Conservation (phyloP, 148 eudicot species). For the Diospyros kaki region DNA sequence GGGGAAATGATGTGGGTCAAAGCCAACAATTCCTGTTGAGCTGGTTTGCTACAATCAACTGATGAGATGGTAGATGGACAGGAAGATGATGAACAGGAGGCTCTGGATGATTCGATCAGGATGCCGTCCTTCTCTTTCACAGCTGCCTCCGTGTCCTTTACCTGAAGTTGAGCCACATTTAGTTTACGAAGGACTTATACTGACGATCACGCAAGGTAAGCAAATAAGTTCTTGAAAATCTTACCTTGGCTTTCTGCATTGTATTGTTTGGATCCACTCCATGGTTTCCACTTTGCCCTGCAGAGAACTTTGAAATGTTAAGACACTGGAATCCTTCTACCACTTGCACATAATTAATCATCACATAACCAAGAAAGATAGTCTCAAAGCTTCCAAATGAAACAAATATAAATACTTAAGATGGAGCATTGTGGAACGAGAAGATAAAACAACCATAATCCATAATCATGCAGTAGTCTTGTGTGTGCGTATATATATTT, state of each 20-base stretch:
- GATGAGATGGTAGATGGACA: slow-evolving; percentile 52
- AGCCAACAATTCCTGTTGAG: slow-evolving; percentile 29
- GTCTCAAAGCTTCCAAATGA: neutral
- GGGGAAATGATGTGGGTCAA: slow-evolving; percentile 21
- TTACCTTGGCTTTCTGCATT: slow-evolving; percentile 34
- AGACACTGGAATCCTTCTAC: neutral
- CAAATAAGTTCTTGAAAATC: slow-evolving; percentile 6
- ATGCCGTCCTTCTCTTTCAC: slow-evolving; percentile 36
- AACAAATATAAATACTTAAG: neutral
- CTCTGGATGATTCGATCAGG: slow-evolving; percentile 46
- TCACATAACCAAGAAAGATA: neutral
- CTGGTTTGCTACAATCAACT: slow-evolving; percentile 30
- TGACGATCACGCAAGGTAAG: neutral
- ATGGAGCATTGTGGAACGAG: neutral
- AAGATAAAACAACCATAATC: neutral
- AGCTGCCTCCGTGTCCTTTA: slow-evolving; percentile 20
- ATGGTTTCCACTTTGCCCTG: slow-evolving; percentile 35
- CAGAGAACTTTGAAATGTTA: slow-evolving; percentile 6
- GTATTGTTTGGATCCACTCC: slow-evolving; percentile 22
- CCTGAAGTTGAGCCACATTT: slow-evolving; percentile 35
- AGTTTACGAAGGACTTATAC: neutral
- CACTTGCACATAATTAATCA: neutral
- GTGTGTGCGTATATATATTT: neutral
- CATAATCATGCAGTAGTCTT: neutral
- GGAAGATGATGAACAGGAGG: slow-evolving; percentile 64